Evolutionary conservation across 2,329 filamentous ascomycete species (phyloP), one percentile per base, ranked within the genome.

Genomic region (Trichoderma simmonsii): DNA sequence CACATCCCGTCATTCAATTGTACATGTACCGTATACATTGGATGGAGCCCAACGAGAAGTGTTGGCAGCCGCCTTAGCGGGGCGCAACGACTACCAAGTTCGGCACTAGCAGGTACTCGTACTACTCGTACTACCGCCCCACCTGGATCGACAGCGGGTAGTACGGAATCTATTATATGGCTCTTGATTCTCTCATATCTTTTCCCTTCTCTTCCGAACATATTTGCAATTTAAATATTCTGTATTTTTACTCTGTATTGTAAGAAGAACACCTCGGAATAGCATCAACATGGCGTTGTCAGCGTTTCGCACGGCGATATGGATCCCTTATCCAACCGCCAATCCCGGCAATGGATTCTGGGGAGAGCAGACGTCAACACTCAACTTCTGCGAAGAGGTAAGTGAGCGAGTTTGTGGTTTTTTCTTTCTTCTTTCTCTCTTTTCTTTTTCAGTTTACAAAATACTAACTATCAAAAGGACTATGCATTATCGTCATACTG

Each of bases 331-430:
- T 59, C 63, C 64, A 34, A 43, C 32, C 61, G 56, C 61, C 7
- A 48, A 36, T 28, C 70, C 28, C 48, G 30, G 72, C 43, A 34
- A 64, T 65, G 59, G 62, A 48, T 89, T 88, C 79, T 94, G 91
- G 91, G 87, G 86, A 6, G 88, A 90, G 26, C 89, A 92, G 71
- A 93, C 91, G 1, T 90, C 90, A 9, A 93, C 91, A 0, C 78
- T 93, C 59, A 93, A 94, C 79, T 94, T 92, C 87, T 95, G 92
- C 78, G 92, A 94, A 85, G 92, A 94, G 86, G 91, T 90, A 80
- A 73, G 73, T 65, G n/a, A n/a, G 14, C 28, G 80, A 73, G 56
- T 8, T 24, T 67, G 3, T 24, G 7, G 6, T 36, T 18, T 56
- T 30, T 7, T 6, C n/a, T 74, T 24, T 68, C 8, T 32, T 32